Conservation (phyloP, 257 asterid genomes). For the Solanum chiquidenum region DNA sequence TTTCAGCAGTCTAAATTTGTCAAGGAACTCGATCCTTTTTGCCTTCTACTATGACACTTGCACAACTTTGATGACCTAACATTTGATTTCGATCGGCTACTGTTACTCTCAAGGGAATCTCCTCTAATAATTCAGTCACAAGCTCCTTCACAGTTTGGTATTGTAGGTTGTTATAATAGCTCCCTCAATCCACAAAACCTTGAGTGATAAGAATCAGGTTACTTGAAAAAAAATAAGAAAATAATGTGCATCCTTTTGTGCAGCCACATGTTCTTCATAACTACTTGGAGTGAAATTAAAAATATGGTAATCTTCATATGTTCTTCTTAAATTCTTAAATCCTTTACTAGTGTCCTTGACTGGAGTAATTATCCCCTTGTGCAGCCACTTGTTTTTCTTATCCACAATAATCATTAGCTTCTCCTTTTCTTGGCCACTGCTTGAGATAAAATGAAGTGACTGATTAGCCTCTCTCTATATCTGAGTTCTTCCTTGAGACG, state of each 20-base stretch:
- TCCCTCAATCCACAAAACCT: background rate
- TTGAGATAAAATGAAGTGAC: background rate
- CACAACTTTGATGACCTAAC: background rate
- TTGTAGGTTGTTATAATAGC: background rate
- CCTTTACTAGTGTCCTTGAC: background rate
- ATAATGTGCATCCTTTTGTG: background rate
- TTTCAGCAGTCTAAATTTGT: background rate
- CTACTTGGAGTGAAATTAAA: background rate
- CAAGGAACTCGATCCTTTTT: background rate
- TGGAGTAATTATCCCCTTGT: background rate
- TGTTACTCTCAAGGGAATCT: background rate
- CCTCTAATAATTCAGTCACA: background rate
- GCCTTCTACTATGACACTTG: background rate
- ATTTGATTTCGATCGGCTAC: background rate
- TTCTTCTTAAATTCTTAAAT: background rate
- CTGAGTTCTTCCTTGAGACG: background rate
- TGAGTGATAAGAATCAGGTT: background rate
- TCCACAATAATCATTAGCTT: background rate
- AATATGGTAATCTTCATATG: background rate
- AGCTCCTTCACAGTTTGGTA: background rate
- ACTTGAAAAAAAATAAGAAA: background rate
- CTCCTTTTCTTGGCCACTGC: background rate
- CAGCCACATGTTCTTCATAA: background rate
- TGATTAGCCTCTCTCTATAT: background rate
- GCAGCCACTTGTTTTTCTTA: background rate